phyloP scores from a whole-genome alignment of 768 basidiomycete species.

The Mycena leptocephala region DNA sequence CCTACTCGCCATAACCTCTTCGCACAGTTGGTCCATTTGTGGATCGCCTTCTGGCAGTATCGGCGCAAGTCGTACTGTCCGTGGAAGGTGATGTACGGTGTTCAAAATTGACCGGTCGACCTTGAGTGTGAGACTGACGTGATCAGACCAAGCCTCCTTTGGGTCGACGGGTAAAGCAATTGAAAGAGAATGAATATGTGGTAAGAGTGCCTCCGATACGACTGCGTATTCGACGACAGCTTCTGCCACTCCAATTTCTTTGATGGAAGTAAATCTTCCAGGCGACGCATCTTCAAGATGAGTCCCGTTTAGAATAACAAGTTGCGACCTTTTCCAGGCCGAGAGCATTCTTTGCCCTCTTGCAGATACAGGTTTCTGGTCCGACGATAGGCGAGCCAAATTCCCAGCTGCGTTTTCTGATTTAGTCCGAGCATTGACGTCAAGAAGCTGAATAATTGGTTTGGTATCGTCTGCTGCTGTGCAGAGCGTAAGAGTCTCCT shows the following conservation, averaged over 20 bases:
- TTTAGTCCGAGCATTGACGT: constrained; percentile 22
- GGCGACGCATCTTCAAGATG: neutral
- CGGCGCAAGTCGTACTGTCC: no score
- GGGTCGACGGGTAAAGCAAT: neutral
- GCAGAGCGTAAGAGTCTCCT: constrained; percentile 12
- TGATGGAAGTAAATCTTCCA: neutral
- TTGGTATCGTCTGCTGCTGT: constrained; percentile 8
- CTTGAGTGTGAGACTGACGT: constrained; percentile 9
- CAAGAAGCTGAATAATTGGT: constrained; percentile 2
- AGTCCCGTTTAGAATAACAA: constrained; percentile 10
- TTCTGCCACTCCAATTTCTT: neutral
- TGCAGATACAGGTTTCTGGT: neutral
- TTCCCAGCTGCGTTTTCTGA: neutral
- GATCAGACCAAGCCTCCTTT: constrained; percentile 17
- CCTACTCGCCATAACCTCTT: no score
- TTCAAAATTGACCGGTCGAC: no score
- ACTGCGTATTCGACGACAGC: constrained; percentile 10
- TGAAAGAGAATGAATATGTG: neutral
- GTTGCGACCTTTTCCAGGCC: constrained; percentile 14
- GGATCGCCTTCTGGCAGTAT: no score
- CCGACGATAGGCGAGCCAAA: neutral
- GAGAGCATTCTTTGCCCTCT: constrained; percentile 17
- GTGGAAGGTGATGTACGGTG: no score
- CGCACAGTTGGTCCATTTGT: no score
- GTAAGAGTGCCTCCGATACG: neutral